These are phyloP conservation scores for Fusarium sp. DNA, from an alignment of 2,329 filamentous ascomycete species.

Conservation along the genomic window DNA sequence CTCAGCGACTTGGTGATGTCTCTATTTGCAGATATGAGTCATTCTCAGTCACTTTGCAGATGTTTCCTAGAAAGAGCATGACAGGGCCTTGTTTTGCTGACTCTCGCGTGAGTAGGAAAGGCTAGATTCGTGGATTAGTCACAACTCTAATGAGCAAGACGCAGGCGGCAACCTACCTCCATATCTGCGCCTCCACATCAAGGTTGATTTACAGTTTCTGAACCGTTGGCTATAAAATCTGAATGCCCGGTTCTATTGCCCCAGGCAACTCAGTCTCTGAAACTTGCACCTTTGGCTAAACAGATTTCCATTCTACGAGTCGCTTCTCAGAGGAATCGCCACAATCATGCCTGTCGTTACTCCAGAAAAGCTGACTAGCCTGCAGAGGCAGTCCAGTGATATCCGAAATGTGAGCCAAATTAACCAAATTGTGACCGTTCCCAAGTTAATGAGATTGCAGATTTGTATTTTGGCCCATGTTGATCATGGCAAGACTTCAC, in stretches of 20 bases:
- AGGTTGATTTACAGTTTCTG: slow-evolving; percentile 8
- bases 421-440: too few species aligned
- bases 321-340: slow-evolving; percentile 7
- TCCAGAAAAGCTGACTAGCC: slow-evolving; percentile 87
- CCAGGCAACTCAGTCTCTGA: slow-evolving; percentile 1
- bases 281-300: slow-evolving; percentile 8
- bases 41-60: slow-evolving; percentile 41
- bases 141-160: slow-evolving; percentile 36
- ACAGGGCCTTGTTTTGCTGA: slow-evolving; percentile 30
- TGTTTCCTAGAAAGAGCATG: slow-evolving; percentile 21
- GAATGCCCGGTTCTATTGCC: slow-evolving; percentile 7
- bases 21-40: slow-evolving; percentile 41
- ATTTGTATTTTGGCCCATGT: slow-evolving; percentile 97
- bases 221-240: slow-evolving; percentile 16
- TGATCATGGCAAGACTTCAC: slow-evolving; percentile 97
- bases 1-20: slow-evolving; percentile 18
- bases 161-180: slow-evolving; percentile 19
- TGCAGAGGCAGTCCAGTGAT: slow-evolving; percentile 88
- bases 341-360: slow-evolving; percentile 88
- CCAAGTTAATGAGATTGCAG: slow-evolving; percentile 54
- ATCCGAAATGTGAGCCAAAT: slow-evolving; percentile 83
- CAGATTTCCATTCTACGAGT: slow-evolving; percentile 1
- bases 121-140: slow-evolving; percentile 38
- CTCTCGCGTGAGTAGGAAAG: slow-evolving; percentile 19
- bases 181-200: slow-evolving; percentile 15